phyloP scores from a whole-genome alignment of 164 flowering plant genomes.

The Tinospora cordifolia region DNA sequence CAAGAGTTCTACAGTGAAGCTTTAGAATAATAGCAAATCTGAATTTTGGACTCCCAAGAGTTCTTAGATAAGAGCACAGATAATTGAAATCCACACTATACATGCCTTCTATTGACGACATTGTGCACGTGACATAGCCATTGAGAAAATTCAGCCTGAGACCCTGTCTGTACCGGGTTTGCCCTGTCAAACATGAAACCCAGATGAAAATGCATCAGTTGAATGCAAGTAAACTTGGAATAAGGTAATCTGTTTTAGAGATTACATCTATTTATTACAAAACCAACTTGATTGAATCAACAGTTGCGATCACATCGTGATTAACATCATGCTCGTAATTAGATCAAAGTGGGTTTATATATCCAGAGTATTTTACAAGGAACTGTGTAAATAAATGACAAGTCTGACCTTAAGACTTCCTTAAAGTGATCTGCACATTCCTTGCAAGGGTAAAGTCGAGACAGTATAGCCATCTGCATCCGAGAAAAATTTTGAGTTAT shows the following conservation, averaged over 20 bases:
- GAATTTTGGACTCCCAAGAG: too few relatives aligned
- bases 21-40: too few relatives aligned
- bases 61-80: too few relatives aligned
- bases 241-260: too few relatives aligned
- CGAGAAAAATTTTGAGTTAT: conserved; percentile 15
- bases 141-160: conserved; percentile 81
- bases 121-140: conserved; percentile 94
- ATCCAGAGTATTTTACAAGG: too few relatives aligned
- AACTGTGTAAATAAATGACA: neutral
- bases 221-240: too few relatives aligned
- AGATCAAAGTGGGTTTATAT: too few relatives aligned
- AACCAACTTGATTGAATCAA: too few relatives aligned
- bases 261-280: too few relatives aligned
- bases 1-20: too few relatives aligned
- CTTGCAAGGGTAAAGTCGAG: conserved; percentile 93
- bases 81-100: conserved; percentile 13
- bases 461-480: conserved; percentile 79
- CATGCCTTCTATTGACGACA: conserved; percentile 94
- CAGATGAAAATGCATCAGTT: conserved; percentile 8
- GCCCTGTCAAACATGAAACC: conserved; percentile 36
- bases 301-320: too few relatives aligned
- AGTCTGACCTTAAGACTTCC: conserved; percentile 68
- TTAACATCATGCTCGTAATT: too few relatives aligned
- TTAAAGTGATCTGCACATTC: conserved; percentile 98
- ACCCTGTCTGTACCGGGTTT: conserved; percentile 80